These are phyloP conservation scores for Uronychia setigera DNA, from an alignment of 73 alveolate species.

Conservation along the genomic window DNA sequence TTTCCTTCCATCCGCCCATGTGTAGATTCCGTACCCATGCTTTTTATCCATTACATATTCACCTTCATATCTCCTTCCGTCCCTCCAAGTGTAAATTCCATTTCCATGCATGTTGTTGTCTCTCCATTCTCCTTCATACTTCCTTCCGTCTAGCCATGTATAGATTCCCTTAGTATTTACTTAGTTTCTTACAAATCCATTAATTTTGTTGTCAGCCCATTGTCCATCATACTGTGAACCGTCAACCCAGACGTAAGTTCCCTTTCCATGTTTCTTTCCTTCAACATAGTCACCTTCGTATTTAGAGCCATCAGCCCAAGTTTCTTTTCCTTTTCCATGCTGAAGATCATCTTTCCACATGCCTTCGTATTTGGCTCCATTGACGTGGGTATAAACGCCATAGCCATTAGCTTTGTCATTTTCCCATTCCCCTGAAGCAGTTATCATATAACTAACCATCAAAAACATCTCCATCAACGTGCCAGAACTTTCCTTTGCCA, in stretches of 20 bases:
- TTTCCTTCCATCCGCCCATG: conserved; percentile 93
- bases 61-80: conserved; percentile 50
- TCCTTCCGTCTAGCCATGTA: conserved; percentile 25
- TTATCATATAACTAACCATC: conserved; percentile 23
- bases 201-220: not conserved
- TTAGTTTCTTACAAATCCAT: conserved; percentile 23
- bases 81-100: conserved; percentile 25
- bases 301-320: conserved; percentile 79
- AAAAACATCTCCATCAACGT: conserved; percentile 55
- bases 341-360: conserved; percentile 72
- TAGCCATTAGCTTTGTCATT: conserved; percentile 72
- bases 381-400: conserved; percentile 68
- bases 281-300: conserved; percentile 67
- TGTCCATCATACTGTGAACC: conserved; percentile 47
- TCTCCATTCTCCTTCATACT: conserved; percentile 51
- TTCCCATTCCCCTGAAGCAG: conserved; percentile 67
- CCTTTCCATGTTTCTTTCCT: conserved; percentile 81
- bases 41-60: conserved; percentile 10
- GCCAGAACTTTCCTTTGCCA: conserved; percentile 75
- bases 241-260: conserved; percentile 41
- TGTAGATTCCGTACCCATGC: conserved; percentile 40
- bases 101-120: conserved; percentile 48
- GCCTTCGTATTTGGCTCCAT: conserved; percentile 72
- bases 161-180: conserved; percentile 25
- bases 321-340: conserved; percentile 73